These are phyloP conservation scores for Aspergillus hancockii DNA, from an alignment of 495 filamentous ascomycete genomes.

Conservation along the genomic window DNA sequence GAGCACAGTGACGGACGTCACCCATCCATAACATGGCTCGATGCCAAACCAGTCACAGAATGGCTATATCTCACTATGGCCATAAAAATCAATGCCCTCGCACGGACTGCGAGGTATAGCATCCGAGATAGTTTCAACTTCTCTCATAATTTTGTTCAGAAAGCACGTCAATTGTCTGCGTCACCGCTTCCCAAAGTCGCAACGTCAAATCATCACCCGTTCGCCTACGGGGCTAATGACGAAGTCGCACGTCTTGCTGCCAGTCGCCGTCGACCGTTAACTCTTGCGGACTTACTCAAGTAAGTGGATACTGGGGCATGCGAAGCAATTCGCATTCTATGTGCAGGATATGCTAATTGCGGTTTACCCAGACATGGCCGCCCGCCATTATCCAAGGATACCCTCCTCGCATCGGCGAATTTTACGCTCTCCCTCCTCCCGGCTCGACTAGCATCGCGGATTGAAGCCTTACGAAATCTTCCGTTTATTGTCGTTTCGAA, in stretches of 20 bases:
- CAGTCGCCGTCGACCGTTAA: conserved; percentile 76
- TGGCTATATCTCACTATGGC: conserved; percentile 27
- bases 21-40: background rate
- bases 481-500: conserved; percentile 98
- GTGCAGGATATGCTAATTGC: conserved; percentile 6
- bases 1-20: conserved; percentile 2
- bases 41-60: conserved; percentile 14
- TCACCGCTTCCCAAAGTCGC: conserved; percentile 22
- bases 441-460: conserved; percentile 90
- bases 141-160: background rate
- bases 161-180: conserved; percentile 10
- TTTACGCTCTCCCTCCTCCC: conserved; percentile 93
- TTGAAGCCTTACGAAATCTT: conserved; percentile 86
- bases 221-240: conserved; percentile 57
- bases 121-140: conserved; percentile 6
- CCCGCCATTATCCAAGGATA: conserved; percentile 77
- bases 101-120: conserved; percentile 18
- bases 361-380: conserved; percentile 70
- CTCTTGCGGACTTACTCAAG: conserved; percentile 86
- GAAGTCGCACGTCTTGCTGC: conserved; percentile 77
- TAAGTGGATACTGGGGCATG: conserved; percentile 35
- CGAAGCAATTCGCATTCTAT: background rate
- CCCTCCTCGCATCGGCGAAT: conserved; percentile 85
- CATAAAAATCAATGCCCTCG: conserved; percentile 15
- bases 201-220: conserved; percentile 22